Conservation (phyloP, 2,329 filamentous ascomycete species). For the Aspergillus terreus region DNA sequence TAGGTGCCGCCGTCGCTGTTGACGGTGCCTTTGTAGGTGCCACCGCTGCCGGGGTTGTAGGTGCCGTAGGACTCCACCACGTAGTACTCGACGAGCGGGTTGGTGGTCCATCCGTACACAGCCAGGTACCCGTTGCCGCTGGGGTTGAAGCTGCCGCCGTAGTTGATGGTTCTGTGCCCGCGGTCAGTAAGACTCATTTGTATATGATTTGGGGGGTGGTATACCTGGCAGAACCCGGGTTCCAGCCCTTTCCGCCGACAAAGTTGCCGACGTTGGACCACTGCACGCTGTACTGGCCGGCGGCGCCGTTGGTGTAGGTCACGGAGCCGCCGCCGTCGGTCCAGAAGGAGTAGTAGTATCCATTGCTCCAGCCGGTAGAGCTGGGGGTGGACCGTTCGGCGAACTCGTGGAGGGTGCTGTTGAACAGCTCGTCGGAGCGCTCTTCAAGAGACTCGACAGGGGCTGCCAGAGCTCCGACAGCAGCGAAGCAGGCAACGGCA, state of each 20-base stretch:
- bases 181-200: neutral
- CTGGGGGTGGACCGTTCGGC: constrained; percentile 20
- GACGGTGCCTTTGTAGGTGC: constrained; percentile 32
- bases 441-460: constrained; percentile 16
- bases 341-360: constrained; percentile 51
- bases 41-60: constrained; percentile 28
- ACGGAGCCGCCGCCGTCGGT: constrained; percentile 44
- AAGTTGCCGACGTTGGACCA: constrained; percentile 52
- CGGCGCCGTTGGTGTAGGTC: constrained; percentile 44
- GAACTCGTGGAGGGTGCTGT: constrained; percentile 7
- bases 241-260: constrained; percentile 58
- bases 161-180: constrained; percentile 21
- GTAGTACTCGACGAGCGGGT: constrained; percentile 36
- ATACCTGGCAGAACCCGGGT: constrained; percentile 50
- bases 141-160: constrained; percentile 26
- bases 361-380: constrained; percentile 34
- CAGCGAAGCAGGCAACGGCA: constrained; percentile 19
- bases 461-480: constrained; percentile 19
- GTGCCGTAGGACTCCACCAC: constrained; percentile 33
- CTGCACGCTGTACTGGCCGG: constrained; percentile 43
- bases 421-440: constrained; percentile 8
- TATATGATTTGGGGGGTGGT: neutral
- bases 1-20: constrained; percentile 36
- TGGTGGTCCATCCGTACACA: constrained; percentile 42
- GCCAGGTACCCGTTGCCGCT: constrained; percentile 32